These are phyloP conservation scores for Barnettozyma siamensis DNA, from an alignment of 805 yeast species.

Conservation along the genomic window DNA sequence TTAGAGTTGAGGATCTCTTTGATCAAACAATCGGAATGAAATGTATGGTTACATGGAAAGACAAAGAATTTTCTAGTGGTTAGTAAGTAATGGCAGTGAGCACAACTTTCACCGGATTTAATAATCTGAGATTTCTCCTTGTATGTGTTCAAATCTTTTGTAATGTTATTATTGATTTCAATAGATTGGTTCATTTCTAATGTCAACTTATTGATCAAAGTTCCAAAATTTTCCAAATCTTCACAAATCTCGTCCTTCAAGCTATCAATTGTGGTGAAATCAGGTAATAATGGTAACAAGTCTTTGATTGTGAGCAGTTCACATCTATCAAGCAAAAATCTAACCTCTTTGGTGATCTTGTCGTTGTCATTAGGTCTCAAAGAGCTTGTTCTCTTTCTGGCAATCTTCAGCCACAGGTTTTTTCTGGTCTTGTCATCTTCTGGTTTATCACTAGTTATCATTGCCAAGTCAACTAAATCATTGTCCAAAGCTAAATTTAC, in stretches of 20 bases:
- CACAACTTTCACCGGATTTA: conserved; percentile 82
- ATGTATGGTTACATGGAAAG: conserved; percentile 87
- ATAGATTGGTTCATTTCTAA: conserved; percentile 74
- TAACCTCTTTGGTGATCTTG: conserved; percentile 25
- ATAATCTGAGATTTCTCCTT: conserved; percentile 56
- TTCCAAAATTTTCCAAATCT: conserved; percentile 71
- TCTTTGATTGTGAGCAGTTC: conserved; percentile 67
- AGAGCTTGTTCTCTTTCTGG: conserved; percentile 26
- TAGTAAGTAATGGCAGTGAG: conserved; percentile 61
- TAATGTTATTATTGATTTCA: conserved; percentile 51
- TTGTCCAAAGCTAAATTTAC: conserved; percentile 63
- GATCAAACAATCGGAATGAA: conserved; percentile 85
- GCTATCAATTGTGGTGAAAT: conserved; percentile 72
- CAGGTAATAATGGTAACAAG: conserved; percentile 78
- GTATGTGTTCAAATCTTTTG: conserved; percentile 48
- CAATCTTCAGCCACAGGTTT: conserved; percentile 65
- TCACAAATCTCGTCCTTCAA: conserved; percentile 78
- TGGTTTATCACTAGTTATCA: conserved; percentile 51
- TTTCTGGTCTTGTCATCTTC: conserved; percentile 51
- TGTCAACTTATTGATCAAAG: conserved; percentile 57
- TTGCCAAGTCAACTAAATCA: conserved; percentile 53
- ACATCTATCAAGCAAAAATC: conserved; percentile 37
- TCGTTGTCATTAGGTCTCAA: conserved; percentile 25
- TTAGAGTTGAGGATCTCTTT: conserved; percentile 52
- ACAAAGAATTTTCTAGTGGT: conserved; percentile 67